Evolutionary conservation across 139 green algal genomes (phyloP).

Genomic region (Micractinium conductrix): DNA sequence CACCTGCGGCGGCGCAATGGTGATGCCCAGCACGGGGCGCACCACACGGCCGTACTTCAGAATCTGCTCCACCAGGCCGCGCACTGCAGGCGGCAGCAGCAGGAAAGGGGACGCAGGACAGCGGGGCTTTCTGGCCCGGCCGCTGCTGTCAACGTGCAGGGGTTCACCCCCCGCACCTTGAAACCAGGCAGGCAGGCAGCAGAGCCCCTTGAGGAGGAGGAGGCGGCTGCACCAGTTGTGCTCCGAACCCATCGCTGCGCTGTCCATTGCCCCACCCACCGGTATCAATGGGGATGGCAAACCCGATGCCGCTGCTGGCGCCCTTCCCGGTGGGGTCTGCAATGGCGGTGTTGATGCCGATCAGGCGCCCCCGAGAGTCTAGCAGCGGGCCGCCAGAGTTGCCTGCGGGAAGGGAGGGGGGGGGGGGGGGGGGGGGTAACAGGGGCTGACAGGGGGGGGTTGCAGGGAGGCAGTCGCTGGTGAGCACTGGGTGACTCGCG

Average conservation of each 20-base stretch:
- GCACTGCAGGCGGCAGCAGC: slow-evolving; percentile 46
- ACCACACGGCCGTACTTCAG: slow-evolving; percentile 72
- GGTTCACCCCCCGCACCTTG: too few species aligned
- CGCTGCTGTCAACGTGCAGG: too few species aligned
- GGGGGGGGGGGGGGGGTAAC: too few species aligned
- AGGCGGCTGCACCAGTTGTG: too few species aligned
- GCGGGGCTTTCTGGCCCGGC: too few species aligned
- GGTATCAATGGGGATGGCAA: slow-evolving; percentile 79
- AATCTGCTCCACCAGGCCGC: slow-evolving; percentile 82
- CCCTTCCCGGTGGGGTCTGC: slow-evolving; percentile 59
- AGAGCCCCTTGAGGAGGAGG: too few species aligned
- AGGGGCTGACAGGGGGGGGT: too few species aligned
- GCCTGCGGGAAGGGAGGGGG: too few species aligned
- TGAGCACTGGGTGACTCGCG: too few species aligned
- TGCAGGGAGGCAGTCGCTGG: too few species aligned
- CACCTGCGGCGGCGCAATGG: slow-evolving; percentile 77
- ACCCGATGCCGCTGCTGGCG: slow-evolving; percentile 66
- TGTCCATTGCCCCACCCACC: neutral
- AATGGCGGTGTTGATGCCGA: slow-evolving; percentile 88
- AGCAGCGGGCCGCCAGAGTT: slow-evolving; percentile 66
- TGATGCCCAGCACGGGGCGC: slow-evolving; percentile 86
- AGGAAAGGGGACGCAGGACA: too few species aligned
- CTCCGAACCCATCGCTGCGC: neutral
- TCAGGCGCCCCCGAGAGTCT: slow-evolving; percentile 60
- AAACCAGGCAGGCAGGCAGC: too few species aligned